These are phyloP conservation scores for Rhododendron henanense DNA, from an alignment of 148 eudicot species.

Conservation along the genomic window DNA sequence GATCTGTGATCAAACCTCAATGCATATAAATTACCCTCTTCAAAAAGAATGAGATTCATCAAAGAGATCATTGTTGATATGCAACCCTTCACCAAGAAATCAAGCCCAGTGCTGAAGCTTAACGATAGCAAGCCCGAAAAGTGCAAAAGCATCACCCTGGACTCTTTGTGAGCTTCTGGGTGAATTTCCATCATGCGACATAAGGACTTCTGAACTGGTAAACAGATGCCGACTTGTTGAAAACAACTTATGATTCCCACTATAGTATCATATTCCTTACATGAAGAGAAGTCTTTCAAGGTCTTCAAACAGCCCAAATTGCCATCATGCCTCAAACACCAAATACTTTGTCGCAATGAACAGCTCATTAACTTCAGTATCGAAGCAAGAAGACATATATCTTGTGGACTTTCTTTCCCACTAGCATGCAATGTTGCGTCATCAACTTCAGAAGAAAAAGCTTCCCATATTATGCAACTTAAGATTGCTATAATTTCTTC, in stretches of 20 bases:
- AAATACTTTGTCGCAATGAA: slow-evolving; percentile 54
- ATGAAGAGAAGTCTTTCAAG: slow-evolving; percentile 28
- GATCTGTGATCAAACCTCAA: slow-evolving; percentile 25
- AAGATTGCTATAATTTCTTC: slow-evolving; percentile 43
- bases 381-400: slow-evolving; percentile 58
- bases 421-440: slow-evolving; percentile 18
- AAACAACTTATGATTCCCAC: slow-evolving; percentile 35
- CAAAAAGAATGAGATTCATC: slow-evolving; percentile 46
- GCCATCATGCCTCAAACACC: slow-evolving; percentile 24
- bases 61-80: slow-evolving; percentile 40
- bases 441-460: slow-evolving; percentile 30
- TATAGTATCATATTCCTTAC: slow-evolving; percentile 38
- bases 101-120: slow-evolving; percentile 42
- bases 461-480: slow-evolving; percentile 40
- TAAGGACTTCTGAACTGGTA: slow-evolving; percentile 41
- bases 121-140: slow-evolving; percentile 61
- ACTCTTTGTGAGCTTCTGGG: slow-evolving; percentile 27
- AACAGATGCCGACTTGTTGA: slow-evolving; percentile 27
- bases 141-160: slow-evolving; percentile 60
- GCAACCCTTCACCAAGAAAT: slow-evolving; percentile 59
- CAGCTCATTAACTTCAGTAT: slow-evolving; percentile 69
- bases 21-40: slow-evolving; percentile 50
- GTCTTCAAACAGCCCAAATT: slow-evolving; percentile 16
- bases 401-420: slow-evolving; percentile 33
- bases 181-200: slow-evolving; percentile 29